Conservation (phyloP, 2,329 filamentous ascomycete genomes). For the Aspergillus caelatus region DNA sequence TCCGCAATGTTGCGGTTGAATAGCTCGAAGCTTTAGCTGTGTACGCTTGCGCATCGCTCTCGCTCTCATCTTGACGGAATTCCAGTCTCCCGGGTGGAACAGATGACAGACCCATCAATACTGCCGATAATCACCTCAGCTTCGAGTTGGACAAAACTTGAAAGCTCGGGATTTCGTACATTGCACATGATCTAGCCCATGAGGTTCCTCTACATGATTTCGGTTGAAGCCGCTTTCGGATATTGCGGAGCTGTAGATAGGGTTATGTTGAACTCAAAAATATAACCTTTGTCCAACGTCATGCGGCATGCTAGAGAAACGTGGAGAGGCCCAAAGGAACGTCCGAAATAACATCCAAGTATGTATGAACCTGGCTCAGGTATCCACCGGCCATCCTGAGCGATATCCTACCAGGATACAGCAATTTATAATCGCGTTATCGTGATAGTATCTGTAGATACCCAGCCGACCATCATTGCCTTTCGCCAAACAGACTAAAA, state of each 20-base stretch:
- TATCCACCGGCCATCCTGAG: not conserved
- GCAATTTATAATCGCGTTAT: not conserved
- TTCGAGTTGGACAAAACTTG: too few species aligned
- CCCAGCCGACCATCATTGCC: not conserved
- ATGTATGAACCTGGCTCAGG: not conserved
- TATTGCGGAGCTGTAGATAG: not conserved
- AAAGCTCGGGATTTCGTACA: too few species aligned
- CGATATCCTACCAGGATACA: not conserved
- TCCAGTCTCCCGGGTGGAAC: too few species aligned
- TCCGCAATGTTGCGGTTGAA: too few species aligned
- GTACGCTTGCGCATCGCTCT: too few species aligned
- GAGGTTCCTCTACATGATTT: not conserved
- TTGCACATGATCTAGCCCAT: too few species aligned
- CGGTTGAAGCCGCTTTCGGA: too few species aligned
- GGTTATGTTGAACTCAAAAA: not conserved
- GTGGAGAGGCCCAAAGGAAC: not conserved
- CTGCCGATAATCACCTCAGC: too few species aligned
- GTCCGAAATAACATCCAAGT: not conserved
- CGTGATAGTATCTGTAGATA: not conserved
- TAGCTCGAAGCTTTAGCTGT: too few species aligned
- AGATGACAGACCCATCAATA: too few species aligned
- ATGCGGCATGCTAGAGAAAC: not conserved
- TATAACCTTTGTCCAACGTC: not conserved
- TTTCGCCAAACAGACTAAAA: not conserved
- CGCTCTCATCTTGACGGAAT: too few species aligned